Percentiles rank a stretch among this genome's conserved stretches.
These are phyloP conservation scores for Fusarium tricinctum DNA, from an alignment of 2,329 filamentous ascomycete genomes.

Conservation along the genomic window DNA sequence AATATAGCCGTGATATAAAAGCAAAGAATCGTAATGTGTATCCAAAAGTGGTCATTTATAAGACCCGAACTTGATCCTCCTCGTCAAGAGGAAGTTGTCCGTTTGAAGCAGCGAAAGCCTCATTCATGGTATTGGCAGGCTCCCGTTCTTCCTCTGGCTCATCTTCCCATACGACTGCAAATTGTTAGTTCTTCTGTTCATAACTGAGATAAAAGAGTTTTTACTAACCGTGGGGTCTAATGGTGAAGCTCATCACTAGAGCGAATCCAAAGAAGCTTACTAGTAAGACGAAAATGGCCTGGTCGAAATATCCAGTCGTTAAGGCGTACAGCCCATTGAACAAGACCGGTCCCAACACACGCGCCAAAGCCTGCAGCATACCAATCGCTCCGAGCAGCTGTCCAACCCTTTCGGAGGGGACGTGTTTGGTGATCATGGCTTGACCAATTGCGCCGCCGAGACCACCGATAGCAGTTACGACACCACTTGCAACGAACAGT, in stretches of 20 bases:
- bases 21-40: neutral
- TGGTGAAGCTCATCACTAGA: constrained; percentile 76
- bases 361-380: constrained; percentile 83
- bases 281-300: constrained; percentile 86
- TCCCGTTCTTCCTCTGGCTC: constrained; percentile 45
- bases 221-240: constrained; percentile 80
- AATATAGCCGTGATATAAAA: neutral
- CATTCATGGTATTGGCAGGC: constrained; percentile 36
- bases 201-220: neutral
- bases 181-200: constrained; percentile 29
- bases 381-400: constrained; percentile 91
- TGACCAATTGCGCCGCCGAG: constrained; percentile 89
- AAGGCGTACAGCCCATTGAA: constrained; percentile 89
- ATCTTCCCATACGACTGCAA: constrained; percentile 55
- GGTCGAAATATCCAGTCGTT: constrained; percentile 83
- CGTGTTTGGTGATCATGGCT: constrained; percentile 89
- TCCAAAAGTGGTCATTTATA: constrained; percentile 19
- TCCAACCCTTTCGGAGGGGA: constrained; percentile 84
- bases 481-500: constrained; percentile 79
- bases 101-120: constrained; percentile 20
- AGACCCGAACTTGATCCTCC: constrained; percentile 51
- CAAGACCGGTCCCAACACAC: constrained; percentile 82
- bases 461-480: constrained; percentile 82
- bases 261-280: constrained; percentile 75
- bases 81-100: constrained; percentile 45